Conservation (phyloP, 495 filamentous ascomycete species). For the Aspergillus bridgeri region DNA sequence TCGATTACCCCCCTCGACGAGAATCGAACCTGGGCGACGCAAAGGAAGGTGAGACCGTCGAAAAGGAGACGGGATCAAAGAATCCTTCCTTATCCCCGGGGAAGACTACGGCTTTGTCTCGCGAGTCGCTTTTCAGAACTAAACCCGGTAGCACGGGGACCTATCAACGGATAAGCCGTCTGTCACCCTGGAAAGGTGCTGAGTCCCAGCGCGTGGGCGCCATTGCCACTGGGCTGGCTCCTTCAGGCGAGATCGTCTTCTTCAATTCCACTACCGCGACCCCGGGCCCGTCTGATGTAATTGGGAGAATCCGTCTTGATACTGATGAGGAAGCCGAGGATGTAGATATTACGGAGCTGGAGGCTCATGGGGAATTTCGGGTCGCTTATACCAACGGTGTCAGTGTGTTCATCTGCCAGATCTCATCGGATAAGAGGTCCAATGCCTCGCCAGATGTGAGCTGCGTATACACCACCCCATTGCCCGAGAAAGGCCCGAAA, state of each 20-base stretch:
- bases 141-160: slow-evolving; percentile 53
- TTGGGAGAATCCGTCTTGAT: slow-evolving; percentile 61
- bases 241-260: slow-evolving; percentile 71
- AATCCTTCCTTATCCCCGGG: slow-evolving; percentile 18
- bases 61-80: slow-evolving; percentile 24
- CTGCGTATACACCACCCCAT: slow-evolving; percentile 59
- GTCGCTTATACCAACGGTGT: slow-evolving; percentile 78
- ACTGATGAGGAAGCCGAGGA: slow-evolving; percentile 72
- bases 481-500: slow-evolving; percentile 43
- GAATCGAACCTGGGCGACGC: slow-evolving; percentile 5
- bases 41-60: slow-evolving; percentile 13
- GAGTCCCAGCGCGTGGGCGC: slow-evolving; percentile 60
- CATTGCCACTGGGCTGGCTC: slow-evolving; percentile 69
- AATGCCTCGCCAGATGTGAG: slow-evolving; percentile 53
- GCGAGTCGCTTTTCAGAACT: slow-evolving; percentile 61
- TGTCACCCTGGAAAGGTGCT: slow-evolving; percentile 58
- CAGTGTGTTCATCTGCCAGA: slow-evolving; percentile 56
- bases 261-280: slow-evolving; percentile 59
- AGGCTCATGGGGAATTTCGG: slow-evolving; percentile 54
- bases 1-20: slow-evolving; percentile 45
- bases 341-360: slow-evolving; percentile 66
- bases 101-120: slow-evolving; percentile 54
- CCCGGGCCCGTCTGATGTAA: slow-evolving; percentile 55
- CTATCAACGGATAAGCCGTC: slow-evolving; percentile 74
- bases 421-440: slow-evolving; percentile 36